phyloP scores from a whole-genome alignment of 176 grass and related monocot genomes.

The Oryza nivara region DNA sequence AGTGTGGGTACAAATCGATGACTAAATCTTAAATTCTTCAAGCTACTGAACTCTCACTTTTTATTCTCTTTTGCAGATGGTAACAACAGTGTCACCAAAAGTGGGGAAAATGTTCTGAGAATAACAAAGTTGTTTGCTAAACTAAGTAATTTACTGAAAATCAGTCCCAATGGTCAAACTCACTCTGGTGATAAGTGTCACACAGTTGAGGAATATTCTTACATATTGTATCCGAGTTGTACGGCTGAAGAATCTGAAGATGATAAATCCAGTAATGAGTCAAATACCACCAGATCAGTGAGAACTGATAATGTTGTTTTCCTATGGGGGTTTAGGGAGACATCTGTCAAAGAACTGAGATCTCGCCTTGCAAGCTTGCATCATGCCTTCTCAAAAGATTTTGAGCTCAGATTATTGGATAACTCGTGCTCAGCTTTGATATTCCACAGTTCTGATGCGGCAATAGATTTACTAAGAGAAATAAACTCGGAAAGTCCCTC shows the following conservation, averaged over 20 bases:
- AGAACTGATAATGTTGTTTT: constrained; percentile 64
- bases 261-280: constrained; percentile 33
- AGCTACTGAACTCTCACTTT: constrained; percentile 13
- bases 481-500: constrained; percentile 52
- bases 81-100: constrained; percentile 47
- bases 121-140: constrained; percentile 84
- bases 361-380: constrained; percentile 53
- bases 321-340: constrained; percentile 69
- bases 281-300: constrained; percentile 40
- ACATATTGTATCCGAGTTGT: constrained; percentile 70
- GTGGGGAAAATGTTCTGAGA: constrained; percentile 75
- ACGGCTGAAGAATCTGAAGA: constrained; percentile 52
- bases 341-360: constrained; percentile 61
- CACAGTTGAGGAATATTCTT: constrained; percentile 65
- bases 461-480: constrained; percentile 59
- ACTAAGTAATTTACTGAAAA: constrained; percentile 61
- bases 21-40: background rate
- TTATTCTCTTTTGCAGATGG: constrained; percentile 53
- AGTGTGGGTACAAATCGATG: constrained; percentile 1
- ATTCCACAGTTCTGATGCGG: constrained; percentile 55
- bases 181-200: constrained; percentile 20
- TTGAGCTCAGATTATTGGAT: constrained; percentile 74
- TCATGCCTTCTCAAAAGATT: constrained; percentile 60
- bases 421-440: constrained; percentile 70
- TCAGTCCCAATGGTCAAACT: constrained; percentile 44